Evolutionary conservation across 305 asterid genomes (phyloP).

Genomic region (Nicotiana rustica): DNA sequence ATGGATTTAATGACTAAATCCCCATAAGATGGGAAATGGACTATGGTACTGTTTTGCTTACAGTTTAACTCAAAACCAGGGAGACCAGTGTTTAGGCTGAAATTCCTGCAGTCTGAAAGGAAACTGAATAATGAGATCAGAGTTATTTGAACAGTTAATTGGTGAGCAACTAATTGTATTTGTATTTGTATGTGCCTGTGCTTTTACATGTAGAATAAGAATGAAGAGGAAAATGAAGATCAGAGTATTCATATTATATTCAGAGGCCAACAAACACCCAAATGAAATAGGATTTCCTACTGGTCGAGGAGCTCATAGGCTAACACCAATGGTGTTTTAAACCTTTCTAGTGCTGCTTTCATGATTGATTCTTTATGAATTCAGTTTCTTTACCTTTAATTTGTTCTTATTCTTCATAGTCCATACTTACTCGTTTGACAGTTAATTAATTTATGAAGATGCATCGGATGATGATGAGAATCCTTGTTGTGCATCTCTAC

Average conservation of each 20-base stretch:
- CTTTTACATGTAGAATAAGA: constrained; percentile 31
- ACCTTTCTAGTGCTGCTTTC: background rate
- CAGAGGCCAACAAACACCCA: background rate
- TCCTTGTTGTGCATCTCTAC: background rate
- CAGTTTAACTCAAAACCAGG: constrained; percentile 42
- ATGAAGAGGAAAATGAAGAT: constrained; percentile 29
- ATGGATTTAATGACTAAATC: constrained; percentile 50
- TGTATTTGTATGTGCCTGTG: constrained; percentile 2
- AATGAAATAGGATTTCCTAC: background rate
- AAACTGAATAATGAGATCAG: constrained; percentile 31
- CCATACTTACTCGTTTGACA: background rate
- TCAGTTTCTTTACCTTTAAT: background rate
- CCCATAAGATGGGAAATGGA: constrained; percentile 45
- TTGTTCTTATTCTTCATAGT: background rate
- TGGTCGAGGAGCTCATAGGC: background rate
- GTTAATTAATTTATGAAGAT: background rate
- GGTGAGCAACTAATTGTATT: constrained; percentile 23
- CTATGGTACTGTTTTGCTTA: constrained; percentile 42
- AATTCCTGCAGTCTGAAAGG: constrained; percentile 39
- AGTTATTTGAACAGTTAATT: constrained; percentile 26
- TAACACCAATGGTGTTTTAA: background rate
- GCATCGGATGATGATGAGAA: background rate
- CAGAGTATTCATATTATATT: background rate
- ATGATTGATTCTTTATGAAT: background rate
- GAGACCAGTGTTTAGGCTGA: constrained; percentile 32